Conservation (phyloP, 768 basidiomycete genomes). For the Daedaleopsis sinensis region DNA sequence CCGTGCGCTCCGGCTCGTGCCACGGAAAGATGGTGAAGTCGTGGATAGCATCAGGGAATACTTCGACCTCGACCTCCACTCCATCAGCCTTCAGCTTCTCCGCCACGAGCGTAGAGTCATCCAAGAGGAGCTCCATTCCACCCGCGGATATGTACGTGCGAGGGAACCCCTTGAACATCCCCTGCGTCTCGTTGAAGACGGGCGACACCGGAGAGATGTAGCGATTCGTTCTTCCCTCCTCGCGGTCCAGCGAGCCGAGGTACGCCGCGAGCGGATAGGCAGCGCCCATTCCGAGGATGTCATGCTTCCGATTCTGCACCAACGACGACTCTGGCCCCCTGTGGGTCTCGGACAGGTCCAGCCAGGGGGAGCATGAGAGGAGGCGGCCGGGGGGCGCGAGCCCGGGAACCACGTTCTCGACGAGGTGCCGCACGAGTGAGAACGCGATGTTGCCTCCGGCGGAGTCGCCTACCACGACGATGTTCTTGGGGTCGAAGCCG, state of each 20-base stretch:
- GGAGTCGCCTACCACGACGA: slow-evolving; percentile 74
- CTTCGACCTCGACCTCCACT: slow-evolving; percentile 49
- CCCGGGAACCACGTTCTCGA: slow-evolving; percentile 44
- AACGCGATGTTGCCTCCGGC: slow-evolving; percentile 77
- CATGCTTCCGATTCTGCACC: slow-evolving; percentile 30
- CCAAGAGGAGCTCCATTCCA: slow-evolving; percentile 59
- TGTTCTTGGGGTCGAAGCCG: slow-evolving; percentile 59
- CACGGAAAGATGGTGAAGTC: slow-evolving; percentile 24
- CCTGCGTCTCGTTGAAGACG: slow-evolving; percentile 33
- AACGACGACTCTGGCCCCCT: slow-evolving; percentile 18
- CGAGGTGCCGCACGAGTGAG: slow-evolving; percentile 63
- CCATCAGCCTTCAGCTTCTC: slow-evolving; percentile 56
- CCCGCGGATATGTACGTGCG: slow-evolving; percentile 62
- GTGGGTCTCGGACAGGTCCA: slow-evolving; percentile 50
- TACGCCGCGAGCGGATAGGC: slow-evolving; percentile 45
- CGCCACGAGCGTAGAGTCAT: slow-evolving; percentile 49
- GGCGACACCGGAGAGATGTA: slow-evolving; percentile 65
- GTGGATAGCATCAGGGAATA: slow-evolving; percentile 50
- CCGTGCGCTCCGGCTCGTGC: slow-evolving; percentile 35
- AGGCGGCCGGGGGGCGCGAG: slow-evolving; percentile 48
- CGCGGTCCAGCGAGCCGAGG: slow-evolving; percentile 49
- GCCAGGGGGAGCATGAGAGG: slow-evolving; percentile 58
- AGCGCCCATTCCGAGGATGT: slow-evolving; percentile 23
- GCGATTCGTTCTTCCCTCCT: slow-evolving; percentile 46
- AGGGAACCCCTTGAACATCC: slow-evolving; percentile 59